Conservation (phyloP, 345 rosid genomes). For the Brassica nigra region DNA sequence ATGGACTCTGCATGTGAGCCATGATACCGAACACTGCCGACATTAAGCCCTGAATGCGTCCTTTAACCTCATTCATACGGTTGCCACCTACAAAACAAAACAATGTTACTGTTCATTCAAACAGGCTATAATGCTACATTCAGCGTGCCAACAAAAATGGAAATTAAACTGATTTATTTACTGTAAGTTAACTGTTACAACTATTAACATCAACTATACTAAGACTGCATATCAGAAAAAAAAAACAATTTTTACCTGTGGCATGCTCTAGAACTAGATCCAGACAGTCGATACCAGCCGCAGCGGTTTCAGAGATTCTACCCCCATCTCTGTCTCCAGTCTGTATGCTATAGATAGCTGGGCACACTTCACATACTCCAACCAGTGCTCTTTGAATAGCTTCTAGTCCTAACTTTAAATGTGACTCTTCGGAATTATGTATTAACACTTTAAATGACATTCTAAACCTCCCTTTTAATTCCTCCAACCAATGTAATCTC, state of each 20-base stretch:
- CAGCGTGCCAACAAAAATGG: not conserved
- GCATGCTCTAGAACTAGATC: conserved; percentile 83
- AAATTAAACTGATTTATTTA: not conserved
- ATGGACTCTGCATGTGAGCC: conserved; percentile 79
- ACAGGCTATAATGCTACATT: not conserved
- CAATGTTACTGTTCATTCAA: conserved; percentile 39
- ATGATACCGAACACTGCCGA: conserved; percentile 74
- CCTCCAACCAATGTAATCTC: conserved; percentile 52
- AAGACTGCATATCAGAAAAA: conserved; percentile 3
- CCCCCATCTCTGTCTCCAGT: conserved; percentile 67
- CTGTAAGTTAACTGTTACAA: not conserved
- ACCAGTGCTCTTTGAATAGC: conserved; percentile 80
- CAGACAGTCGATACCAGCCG: conserved; percentile 85
- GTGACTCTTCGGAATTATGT: conserved; percentile 66
- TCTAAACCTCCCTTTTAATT: conserved; percentile 67
- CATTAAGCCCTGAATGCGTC: conserved; percentile 62
- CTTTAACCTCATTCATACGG: conserved; percentile 59
- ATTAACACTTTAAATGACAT: conserved; percentile 64
- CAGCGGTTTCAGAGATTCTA: conserved; percentile 63
- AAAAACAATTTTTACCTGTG: conserved; percentile 53
- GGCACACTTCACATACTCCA: conserved; percentile 61
- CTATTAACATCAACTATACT: conserved; percentile 10
- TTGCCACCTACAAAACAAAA: conserved; percentile 64
- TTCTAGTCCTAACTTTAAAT: conserved; percentile 67
- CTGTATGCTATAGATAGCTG: conserved; percentile 50